Evolutionary conservation across 441 rosid genomes (phyloP).

Genomic region (Omphalea diandra): DNA sequence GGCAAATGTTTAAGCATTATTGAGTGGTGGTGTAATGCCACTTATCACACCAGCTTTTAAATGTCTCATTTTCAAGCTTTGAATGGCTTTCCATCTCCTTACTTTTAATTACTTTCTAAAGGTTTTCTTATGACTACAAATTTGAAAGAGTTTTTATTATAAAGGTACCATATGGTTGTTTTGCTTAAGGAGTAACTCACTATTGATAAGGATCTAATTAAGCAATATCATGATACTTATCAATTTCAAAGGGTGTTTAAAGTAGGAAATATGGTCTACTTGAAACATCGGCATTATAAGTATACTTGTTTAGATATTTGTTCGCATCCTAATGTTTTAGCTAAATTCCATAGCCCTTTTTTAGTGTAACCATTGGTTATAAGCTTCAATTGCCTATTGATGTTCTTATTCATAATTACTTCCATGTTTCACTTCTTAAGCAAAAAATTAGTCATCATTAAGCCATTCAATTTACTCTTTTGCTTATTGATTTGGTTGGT

Average conservation of each 20-base stretch:
- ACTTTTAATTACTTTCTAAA: neutral
- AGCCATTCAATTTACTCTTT: too few relatives aligned
- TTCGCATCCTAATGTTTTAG: neutral
- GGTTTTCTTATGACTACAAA: too few relatives aligned
- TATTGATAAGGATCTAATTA: neutral
- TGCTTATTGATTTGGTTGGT: too few relatives aligned
- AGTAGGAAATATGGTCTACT: neutral
- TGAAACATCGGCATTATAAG: neutral
- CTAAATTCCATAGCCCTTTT: neutral
- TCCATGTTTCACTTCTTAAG: neutral
- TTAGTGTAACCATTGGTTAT: neutral
- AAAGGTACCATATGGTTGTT: neutral
- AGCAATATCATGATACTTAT: neutral
- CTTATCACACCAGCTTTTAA: neutral
- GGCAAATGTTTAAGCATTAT: neutral
- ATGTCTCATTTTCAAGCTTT: neutral
- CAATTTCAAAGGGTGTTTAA: neutral
- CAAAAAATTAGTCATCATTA: too few relatives aligned
- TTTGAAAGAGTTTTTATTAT: too few relatives aligned
- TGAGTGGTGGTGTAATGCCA: neutral
- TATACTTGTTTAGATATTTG: neutral
- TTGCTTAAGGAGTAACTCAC: neutral
- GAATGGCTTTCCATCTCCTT: neutral
- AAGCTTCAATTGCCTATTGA: neutral
- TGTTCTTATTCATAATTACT: neutral